These are phyloP conservation scores for Aspergillus cristatus DNA, from an alignment of 495 filamentous ascomycete genomes.

Conservation along the genomic window DNA sequence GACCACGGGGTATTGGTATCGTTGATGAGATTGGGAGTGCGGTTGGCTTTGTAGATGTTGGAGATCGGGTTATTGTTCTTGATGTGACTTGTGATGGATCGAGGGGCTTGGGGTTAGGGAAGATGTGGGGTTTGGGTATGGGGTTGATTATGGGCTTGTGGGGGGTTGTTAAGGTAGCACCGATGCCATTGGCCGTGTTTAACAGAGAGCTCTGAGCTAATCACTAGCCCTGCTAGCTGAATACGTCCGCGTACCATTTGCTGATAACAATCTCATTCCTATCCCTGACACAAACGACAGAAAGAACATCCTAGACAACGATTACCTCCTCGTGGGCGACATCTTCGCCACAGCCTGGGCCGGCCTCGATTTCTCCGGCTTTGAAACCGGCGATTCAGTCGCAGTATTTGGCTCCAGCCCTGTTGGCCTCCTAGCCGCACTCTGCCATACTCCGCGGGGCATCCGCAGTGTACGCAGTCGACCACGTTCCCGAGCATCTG, in stretches of 20 bases:
- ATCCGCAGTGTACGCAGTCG: conserved; percentile 6
- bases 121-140: neutral
- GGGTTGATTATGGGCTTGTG: neutral
- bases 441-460: conserved; percentile 36
- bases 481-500: conserved; percentile 9
- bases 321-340: neutral
- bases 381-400: conserved; percentile 38
- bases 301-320: neutral
- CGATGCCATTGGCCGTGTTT: neutral
- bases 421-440: conserved; percentile 44
- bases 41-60: neutral
- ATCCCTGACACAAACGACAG: neutral
- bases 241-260: neutral
- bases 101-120: neutral
- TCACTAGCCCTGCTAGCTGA: neutral
- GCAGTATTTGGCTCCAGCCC: conserved; percentile 34
- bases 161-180: neutral
- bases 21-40: neutral
- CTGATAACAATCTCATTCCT: neutral
- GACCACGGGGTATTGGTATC: too few species aligned
- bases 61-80: neutral
- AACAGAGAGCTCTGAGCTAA: neutral
- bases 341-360: conserved; percentile 3
- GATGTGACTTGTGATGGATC: neutral
- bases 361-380: conserved; percentile 36